Evolutionary conservation across 106 monocot genomes (phyloP), one percentile per base, ranked within the genome.

Genomic region (Ottelia alismoides): DNA sequence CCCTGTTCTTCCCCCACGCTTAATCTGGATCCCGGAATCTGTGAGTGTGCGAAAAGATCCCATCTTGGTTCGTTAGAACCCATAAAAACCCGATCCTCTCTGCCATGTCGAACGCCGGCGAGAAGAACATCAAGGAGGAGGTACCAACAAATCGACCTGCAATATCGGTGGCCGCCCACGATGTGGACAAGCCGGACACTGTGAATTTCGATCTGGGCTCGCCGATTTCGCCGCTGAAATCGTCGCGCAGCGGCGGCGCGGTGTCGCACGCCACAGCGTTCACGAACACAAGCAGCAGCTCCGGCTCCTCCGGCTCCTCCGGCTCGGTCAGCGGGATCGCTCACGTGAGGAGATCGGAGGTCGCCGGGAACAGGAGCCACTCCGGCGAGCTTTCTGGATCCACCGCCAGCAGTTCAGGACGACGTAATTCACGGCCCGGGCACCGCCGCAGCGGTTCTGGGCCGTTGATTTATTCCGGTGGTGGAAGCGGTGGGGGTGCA

Each of bases 341-440:
- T 53, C 48, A 52, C 32, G 54, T 25, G n/a, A 11, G 23, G 53
- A 56, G 28, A 22, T 58, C 46, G 57, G 51, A 62, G 45, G 69
- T 51, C 21, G n/a, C n/a, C n/a, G n/a, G n/a, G n/a, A n/a, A n/a
- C n/a, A 59, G 46, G 52, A 78, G 69, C 43, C 80, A 85, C 57
- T 91, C 84, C 28, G 81, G 81, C 10, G 91, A 81, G 78, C 65
- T 91, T 22, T 60, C 65, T 20, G 75, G 68, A 12, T 71, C 82
- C 31, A 64, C 64, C 44, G 69, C 67, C 40, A 51, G 56, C 48
- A 26, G 26, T 12, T 18, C 0, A 9, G 61, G 49, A 1, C 27
- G 26, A 25, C 24, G 60, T 25, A 25, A 51, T 30, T 40, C 25
- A 11, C 47, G 47, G 9, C 69, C 78, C 26, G 62, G 54, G 1